Conservation (phyloP, 1,139 yeast species). For the Hyphopichia fennica region DNA sequence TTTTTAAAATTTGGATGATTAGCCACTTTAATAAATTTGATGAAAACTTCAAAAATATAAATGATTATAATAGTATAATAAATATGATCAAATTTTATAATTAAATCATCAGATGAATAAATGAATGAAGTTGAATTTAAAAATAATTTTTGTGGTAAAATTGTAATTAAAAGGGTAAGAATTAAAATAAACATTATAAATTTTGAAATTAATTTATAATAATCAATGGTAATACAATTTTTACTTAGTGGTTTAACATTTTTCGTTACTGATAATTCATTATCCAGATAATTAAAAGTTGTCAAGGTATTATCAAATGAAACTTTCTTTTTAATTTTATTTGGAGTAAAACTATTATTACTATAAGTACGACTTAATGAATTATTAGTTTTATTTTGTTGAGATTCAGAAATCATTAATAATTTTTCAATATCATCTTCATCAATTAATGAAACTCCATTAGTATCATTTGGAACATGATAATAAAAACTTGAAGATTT, state of each 20-base stretch:
- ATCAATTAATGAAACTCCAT: background rate
- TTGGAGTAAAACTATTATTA: background rate
- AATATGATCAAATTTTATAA: conserved; percentile 24
- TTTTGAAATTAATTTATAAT: background rate
- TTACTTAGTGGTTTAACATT: background rate
- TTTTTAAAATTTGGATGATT: conserved; percentile 13
- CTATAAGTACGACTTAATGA: background rate
- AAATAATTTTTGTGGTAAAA: conserved; percentile 16
- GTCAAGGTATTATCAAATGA: conserved; percentile 17
- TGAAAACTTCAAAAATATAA: conserved; percentile 13
- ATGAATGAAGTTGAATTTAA: conserved; percentile 19
- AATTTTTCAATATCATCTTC: conserved; percentile 6
- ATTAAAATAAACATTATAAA: background rate
- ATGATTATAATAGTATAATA: conserved; percentile 16
- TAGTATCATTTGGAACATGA: background rate
- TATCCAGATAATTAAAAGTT: conserved; percentile 14
- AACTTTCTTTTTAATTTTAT: conserved; percentile 12
- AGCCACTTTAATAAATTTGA: conserved; percentile 12
- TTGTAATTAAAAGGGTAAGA: conserved; percentile 8
- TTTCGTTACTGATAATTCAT: conserved; percentile 1
- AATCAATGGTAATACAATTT: background rate
- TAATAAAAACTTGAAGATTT: conserved; percentile 4
- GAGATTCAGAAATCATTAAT: background rate
- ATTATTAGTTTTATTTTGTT: background rate
- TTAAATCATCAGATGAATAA: conserved; percentile 8